A percentile compares a stretch with the other conserved stretches of the same genome.
These are phyloP conservation scores for Pinus taeda DNA, from an alignment of 75 land plant species.

Conservation along the genomic window DNA sequence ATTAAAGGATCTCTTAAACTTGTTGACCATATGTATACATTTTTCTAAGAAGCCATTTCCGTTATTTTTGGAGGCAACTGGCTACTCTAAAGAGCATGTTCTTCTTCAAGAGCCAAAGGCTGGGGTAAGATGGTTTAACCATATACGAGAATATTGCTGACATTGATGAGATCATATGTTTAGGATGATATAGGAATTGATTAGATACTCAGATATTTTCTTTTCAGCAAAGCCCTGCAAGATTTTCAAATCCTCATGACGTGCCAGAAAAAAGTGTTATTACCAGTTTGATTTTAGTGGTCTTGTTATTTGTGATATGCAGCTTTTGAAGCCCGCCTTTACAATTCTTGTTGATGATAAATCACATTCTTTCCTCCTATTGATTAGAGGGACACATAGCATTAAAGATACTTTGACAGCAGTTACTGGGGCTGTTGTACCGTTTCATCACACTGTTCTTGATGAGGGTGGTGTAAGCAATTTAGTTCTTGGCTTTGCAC, in stretches of 20 bases:
- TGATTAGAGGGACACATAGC: conserved; percentile 94
- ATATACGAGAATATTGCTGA: background rate
- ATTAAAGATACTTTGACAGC: conserved; percentile 95
- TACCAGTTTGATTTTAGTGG: background rate
- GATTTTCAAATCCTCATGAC: background rate
- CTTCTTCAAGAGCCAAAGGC: conserved; percentile 91
- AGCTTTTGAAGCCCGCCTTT: conserved; percentile 96
- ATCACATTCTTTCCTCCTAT: conserved; percentile 63
- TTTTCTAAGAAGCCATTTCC: conserved; percentile 96
- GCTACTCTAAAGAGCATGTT: conserved; percentile 63
- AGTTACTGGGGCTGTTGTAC: conserved; percentile 96
- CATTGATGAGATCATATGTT: background rate
- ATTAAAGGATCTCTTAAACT: conserved; percentile 48
- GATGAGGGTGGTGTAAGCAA: conserved; percentile 83
- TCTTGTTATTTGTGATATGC: conserved; percentile 25
- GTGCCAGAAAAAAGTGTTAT: background rate
- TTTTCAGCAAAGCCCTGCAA: background rate
- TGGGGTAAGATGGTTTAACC: conserved; percentile 56
- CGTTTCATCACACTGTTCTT: conserved; percentile 87
- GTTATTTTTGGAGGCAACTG: conserved; percentile 74
- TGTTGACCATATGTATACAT: conserved; percentile 69
- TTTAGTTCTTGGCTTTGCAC: conserved; percentile 94
- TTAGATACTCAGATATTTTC: background rate
- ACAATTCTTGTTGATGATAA: conserved; percentile 66
- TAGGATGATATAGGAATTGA: background rate